Evolutionary conservation across 257 asterid species (phyloP).

Genomic region (Verbena officinalis): DNA sequence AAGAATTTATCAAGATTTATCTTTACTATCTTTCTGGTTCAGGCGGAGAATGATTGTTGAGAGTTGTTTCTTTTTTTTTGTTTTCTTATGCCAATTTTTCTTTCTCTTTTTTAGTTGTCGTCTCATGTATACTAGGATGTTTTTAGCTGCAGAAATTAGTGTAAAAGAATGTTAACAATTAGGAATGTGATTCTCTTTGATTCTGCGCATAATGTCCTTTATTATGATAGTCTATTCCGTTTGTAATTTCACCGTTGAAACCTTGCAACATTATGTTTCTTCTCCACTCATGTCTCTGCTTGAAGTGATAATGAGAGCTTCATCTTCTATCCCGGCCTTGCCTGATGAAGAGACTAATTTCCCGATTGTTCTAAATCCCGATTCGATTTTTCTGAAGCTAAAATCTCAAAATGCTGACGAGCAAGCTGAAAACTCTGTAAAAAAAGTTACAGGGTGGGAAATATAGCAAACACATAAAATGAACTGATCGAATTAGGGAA

Average conservation of each 20-base stretch:
- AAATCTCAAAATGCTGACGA: constrained; percentile 45
- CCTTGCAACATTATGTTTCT: no score
- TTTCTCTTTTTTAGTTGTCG: neutral
- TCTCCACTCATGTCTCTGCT: constrained; percentile 56
- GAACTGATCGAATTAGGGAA: constrained; percentile 51
- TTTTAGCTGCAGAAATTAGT: constrained; percentile 31
- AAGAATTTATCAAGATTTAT: neutral
- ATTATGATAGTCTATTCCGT: constrained; percentile 11
- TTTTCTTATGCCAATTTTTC: no score
- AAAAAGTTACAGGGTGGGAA: constrained; percentile 57
- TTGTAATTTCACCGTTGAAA: no score
- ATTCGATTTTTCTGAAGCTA: constrained; percentile 44
- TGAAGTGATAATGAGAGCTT: constrained; percentile 67
- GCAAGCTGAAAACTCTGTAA: constrained; percentile 36
- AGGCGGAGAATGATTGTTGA: no score
- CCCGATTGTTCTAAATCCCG: constrained; percentile 66
- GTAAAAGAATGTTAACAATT: constrained; percentile 23
- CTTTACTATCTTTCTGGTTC: no score
- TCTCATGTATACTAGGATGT: constrained; percentile 32
- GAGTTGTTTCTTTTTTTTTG: no score
- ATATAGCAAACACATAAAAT: constrained; percentile 46
- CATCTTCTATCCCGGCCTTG: constrained; percentile 32
- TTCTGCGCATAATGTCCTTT: constrained; percentile 20
- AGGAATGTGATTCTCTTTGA: constrained; percentile 11
- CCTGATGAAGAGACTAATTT: constrained; percentile 37